These are phyloP conservation scores for Schizosaccharomyces osmophilus DNA, from an alignment of 805 yeast genomes.

Conservation along the genomic window DNA sequence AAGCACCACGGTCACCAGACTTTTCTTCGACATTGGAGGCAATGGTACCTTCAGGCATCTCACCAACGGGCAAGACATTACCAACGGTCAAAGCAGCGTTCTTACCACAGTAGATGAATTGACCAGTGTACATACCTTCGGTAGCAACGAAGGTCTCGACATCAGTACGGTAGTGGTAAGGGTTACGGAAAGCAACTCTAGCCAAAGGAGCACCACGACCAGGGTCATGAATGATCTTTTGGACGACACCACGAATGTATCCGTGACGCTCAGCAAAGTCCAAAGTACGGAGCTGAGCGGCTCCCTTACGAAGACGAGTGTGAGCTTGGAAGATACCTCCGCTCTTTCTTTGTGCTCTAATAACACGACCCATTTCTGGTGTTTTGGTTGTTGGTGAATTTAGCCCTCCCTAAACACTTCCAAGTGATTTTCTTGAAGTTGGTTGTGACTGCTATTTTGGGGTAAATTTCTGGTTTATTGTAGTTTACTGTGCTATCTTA, in stretches of 20 bases:
- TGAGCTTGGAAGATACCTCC: slow-evolving; percentile 98
- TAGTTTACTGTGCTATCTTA: no score
- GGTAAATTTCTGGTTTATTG: no score
- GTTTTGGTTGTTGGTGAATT: slow-evolving; percentile 1
- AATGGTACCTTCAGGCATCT: slow-evolving; percentile 98
- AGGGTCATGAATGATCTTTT: slow-evolving; percentile 96
- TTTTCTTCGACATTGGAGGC: slow-evolving; percentile 95
- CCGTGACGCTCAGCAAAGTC: slow-evolving; percentile 99
- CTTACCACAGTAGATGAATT: slow-evolving; percentile 96
- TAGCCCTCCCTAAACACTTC: not conserved
- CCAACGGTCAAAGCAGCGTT: slow-evolving; percentile 76
- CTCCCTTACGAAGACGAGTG: slow-evolving; percentile 99
- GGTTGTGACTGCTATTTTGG: not conserved
- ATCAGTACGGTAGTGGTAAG: slow-evolving; percentile 93
- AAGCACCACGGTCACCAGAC: slow-evolving; percentile 99
- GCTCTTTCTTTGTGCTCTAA: slow-evolving; percentile 99
- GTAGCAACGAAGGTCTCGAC: slow-evolving; percentile 97
- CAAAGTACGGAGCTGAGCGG: slow-evolving; percentile 97
- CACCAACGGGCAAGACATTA: slow-evolving; percentile 84
- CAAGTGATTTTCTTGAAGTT: not conserved
- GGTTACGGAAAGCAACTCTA: slow-evolving; percentile 96
- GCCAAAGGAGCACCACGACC: slow-evolving; percentile 99
- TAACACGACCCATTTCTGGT: slow-evolving; percentile 64
- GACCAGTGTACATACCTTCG: slow-evolving; percentile 99
- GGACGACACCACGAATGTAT: slow-evolving; percentile 97